A percentile compares a stretch with the other conserved stretches of the same genome.
phyloP scores from a whole-genome alignment of 208 protist species.

The Wallacemonas sp. region DNA sequence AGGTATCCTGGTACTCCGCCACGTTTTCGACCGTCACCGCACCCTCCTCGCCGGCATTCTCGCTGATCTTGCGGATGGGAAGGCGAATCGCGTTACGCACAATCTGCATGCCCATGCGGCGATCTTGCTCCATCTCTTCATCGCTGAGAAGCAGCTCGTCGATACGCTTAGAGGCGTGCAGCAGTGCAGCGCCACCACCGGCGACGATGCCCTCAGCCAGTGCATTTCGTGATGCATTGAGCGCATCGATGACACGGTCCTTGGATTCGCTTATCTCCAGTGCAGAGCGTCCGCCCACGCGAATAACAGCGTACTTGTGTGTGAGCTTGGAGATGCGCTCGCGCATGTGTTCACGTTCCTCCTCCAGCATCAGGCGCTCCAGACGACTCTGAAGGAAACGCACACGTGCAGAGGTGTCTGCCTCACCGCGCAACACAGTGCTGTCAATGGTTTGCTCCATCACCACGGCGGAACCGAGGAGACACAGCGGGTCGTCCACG shows the following conservation, averaged over 20 bases:
- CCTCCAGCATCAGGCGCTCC: constrained; percentile 90
- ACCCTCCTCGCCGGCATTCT: constrained; percentile 98
- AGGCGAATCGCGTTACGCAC: constrained; percentile 86
- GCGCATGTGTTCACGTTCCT: constrained; percentile 96
- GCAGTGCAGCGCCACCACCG: constrained; percentile 97
- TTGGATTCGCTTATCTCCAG: constrained; percentile 99
- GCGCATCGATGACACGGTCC: constrained; percentile 98
- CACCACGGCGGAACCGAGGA: constrained; percentile 56
- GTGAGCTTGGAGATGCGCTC: constrained; percentile 91
- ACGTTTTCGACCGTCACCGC: constrained; percentile 98
- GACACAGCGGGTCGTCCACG: constrained; percentile 58
- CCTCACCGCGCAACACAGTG: constrained; percentile 92
- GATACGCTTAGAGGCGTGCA: constrained; percentile 93
- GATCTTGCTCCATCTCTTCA: constrained; percentile 82
- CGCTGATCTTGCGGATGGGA: constrained; percentile 94
- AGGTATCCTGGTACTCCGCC: constrained; percentile 78
- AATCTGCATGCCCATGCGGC: constrained; percentile 82
- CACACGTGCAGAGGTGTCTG: constrained; percentile 84
- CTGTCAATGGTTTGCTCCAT: constrained; percentile 96
- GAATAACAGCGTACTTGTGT: constrained; percentile 93
- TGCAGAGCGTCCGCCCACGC: constrained; percentile 97
- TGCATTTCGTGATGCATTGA: constrained; percentile 98
- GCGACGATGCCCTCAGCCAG: constrained; percentile 99
- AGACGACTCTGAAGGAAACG: constrained; percentile 93
- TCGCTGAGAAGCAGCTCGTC: constrained; percentile 89